phyloP scores from a whole-genome alignment of 495 filamentous ascomycete species.

The Achaetomiella virescens region DNA sequence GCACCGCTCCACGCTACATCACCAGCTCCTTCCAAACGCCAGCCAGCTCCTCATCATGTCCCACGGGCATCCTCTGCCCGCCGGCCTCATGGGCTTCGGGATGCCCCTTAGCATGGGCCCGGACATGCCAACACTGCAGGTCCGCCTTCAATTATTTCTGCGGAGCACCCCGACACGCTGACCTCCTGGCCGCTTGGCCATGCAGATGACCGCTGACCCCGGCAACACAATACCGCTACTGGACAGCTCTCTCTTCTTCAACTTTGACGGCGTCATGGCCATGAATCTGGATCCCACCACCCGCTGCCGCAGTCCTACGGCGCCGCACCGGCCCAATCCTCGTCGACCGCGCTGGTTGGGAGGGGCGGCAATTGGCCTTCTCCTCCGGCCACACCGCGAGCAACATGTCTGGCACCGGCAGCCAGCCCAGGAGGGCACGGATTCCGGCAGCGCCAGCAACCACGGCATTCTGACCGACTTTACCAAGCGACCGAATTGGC shows the following conservation, averaged over 20 bases:
- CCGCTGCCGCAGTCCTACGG: constrained; percentile 15
- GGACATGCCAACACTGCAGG: constrained; percentile 7
- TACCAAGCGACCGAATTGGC: constrained; percentile 83
- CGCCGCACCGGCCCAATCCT: constrained; percentile 8
- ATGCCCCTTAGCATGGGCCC: constrained; percentile 6
- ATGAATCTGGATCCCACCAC: constrained; percentile 33
- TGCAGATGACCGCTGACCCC: constrained; percentile 28
- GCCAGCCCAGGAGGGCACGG: not conserved
- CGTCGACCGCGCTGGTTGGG: not conserved
- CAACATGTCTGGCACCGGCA: not conserved
- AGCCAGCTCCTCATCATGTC: constrained; percentile 29
- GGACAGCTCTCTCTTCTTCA: constrained; percentile 29
- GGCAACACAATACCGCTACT: constrained; percentile 38
- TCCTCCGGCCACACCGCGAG: constrained; percentile 16
- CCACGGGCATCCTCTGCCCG: constrained; percentile 27
- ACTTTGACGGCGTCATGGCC: constrained; percentile 33
- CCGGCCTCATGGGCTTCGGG: not conserved
- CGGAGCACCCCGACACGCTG: constrained; percentile 12
- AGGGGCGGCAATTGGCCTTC: constrained; percentile 8
- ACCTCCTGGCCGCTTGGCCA: constrained; percentile 13
- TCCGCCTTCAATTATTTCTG: constrained; percentile 10
- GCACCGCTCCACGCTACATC: no score
- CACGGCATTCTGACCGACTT: constrained; percentile 62
- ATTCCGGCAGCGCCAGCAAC: not conserved
- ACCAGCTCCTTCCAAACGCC: not conserved